phyloP scores from a whole-genome alignment of 2,329 filamentous ascomycete species.

The Colletotrichum horii region DNA sequence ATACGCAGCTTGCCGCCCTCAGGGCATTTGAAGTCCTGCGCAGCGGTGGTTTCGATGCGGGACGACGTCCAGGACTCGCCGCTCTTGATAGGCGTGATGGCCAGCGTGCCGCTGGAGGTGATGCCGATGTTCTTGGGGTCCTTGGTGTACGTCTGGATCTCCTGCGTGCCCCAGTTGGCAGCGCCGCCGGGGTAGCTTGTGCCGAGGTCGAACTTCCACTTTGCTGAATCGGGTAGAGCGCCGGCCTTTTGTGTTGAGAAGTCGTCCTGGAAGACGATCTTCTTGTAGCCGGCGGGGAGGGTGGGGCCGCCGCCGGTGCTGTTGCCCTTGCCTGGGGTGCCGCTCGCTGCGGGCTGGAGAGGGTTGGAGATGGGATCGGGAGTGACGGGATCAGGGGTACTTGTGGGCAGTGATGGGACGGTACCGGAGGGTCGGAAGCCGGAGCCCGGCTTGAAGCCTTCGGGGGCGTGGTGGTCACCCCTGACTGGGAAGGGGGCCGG shows the following conservation, averaged over 20 bases:
- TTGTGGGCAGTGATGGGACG: background rate
- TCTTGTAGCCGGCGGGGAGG: slow-evolving; percentile 24
- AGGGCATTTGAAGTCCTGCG: slow-evolving; percentile 38
- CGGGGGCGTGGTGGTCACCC: background rate
- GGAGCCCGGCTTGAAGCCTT: background rate
- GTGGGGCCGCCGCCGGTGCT: background rate
- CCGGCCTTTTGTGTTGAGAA: slow-evolving; percentile 30
- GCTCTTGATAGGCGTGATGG: slow-evolving; percentile 30
- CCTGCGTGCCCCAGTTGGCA: slow-evolving; percentile 52
- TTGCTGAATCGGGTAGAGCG: slow-evolving; percentile 38
- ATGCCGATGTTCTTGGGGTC: slow-evolving; percentile 44
- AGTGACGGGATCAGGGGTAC: background rate
- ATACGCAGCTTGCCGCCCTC: slow-evolving; percentile 39
- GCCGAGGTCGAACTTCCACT: slow-evolving; percentile 50
- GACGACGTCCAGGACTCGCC: slow-evolving; percentile 46
- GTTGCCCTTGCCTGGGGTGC: background rate
- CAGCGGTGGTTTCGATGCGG: slow-evolving; percentile 44
- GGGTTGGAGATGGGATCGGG: background rate
- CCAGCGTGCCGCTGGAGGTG: slow-evolving; percentile 28
- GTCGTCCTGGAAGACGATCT: slow-evolving; percentile 32
- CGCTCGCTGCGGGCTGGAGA: background rate
- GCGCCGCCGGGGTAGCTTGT: slow-evolving; percentile 52
- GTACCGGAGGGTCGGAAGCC: background rate
- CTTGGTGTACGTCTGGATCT: slow-evolving; percentile 51
- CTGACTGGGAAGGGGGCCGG: background rate